Conservation (phyloP, 345 rosid species). For the Camelina sativa region DNA sequence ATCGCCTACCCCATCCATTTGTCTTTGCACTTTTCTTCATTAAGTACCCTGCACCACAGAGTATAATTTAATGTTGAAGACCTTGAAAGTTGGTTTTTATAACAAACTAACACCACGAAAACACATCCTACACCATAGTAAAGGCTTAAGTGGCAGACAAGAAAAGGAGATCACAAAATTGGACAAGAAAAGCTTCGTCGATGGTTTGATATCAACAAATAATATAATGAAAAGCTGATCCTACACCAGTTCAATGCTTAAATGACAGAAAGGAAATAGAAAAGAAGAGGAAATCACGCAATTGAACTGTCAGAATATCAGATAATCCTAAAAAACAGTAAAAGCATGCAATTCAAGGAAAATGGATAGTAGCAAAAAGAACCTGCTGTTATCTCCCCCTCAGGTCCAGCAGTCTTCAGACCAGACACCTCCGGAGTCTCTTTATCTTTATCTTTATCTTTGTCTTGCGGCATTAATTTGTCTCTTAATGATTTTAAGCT, state of each 20-base stretch:
- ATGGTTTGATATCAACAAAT: background rate
- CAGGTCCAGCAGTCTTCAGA: conserved; percentile 83
- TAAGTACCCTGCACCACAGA: conserved; percentile 64
- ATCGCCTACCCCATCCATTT: conserved; percentile 86
- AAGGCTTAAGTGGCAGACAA: conserved; percentile 22
- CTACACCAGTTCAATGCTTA: background rate
- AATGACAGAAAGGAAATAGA: no score
- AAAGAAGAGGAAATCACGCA: background rate
- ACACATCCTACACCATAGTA: background rate
- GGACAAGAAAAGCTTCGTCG: conserved; percentile 14
- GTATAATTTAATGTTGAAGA: conserved; percentile 1
- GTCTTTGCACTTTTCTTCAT: conserved; percentile 91
- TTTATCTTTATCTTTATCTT: conserved; percentile 74
- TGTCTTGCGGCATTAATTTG: conserved; percentile 54
- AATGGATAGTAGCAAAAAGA: background rate
- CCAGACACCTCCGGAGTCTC: conserved; percentile 65
- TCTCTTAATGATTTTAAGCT: conserved; percentile 86
- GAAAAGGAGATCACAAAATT: background rate
- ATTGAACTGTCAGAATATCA: background rate
- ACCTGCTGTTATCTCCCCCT: conserved; percentile 91
- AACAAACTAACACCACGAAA: conserved; percentile 9
- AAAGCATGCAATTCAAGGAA: conserved; percentile 12
- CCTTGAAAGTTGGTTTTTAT: conserved; percentile 13
- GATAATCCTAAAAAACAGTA: conserved; percentile 15
- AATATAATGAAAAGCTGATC: conserved; percentile 22